phyloP scores from a whole-genome alignment of 495 filamentous ascomycete species.

The Aspergillus sclerotioniger region DNA sequence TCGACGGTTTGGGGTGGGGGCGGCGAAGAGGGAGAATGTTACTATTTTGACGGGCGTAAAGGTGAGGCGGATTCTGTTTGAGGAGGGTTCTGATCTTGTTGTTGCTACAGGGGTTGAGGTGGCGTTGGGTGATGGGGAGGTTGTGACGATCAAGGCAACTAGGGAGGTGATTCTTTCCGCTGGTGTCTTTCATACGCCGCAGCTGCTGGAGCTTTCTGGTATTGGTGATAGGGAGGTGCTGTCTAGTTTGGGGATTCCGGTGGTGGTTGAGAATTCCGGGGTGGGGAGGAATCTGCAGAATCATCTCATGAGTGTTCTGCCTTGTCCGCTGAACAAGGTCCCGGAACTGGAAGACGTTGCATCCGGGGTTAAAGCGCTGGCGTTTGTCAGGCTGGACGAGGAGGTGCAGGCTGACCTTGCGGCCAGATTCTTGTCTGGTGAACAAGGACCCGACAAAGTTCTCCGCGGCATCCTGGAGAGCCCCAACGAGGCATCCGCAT shows the following conservation, averaged over 20 bases:
- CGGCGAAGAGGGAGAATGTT: slow-evolving; percentile 41
- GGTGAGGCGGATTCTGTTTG: slow-evolving; percentile 40
- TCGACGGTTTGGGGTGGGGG: slow-evolving; percentile 35
- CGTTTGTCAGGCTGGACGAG: neutral
- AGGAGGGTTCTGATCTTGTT: neutral
- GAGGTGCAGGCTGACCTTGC: neutral
- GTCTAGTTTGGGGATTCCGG: neutral
- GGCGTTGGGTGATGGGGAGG: neutral
- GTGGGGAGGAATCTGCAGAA: neutral
- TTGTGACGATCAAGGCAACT: slow-evolving; percentile 10
- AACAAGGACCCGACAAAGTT: neutral
- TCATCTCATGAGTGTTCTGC: neutral
- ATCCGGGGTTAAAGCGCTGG: neutral
- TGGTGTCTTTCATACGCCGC: slow-evolving; percentile 51
- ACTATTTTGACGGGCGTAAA: slow-evolving; percentile 45
- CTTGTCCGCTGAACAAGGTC: neutral
- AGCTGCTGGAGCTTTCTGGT: slow-evolving; percentile 55
- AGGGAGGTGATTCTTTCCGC: slow-evolving; percentile 54
- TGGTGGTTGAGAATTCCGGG: neutral
- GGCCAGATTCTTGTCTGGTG: neutral
- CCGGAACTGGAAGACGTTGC: neutral
- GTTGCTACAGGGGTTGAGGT: slow-evolving; percentile 34
- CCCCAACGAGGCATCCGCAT: neutral
- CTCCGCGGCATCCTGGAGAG: neutral
- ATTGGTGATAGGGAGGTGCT: slow-evolving; percentile 26